phyloP scores from a whole-genome alignment of 768 basidiomycete species.

The Suillus occidentalis region DNA sequence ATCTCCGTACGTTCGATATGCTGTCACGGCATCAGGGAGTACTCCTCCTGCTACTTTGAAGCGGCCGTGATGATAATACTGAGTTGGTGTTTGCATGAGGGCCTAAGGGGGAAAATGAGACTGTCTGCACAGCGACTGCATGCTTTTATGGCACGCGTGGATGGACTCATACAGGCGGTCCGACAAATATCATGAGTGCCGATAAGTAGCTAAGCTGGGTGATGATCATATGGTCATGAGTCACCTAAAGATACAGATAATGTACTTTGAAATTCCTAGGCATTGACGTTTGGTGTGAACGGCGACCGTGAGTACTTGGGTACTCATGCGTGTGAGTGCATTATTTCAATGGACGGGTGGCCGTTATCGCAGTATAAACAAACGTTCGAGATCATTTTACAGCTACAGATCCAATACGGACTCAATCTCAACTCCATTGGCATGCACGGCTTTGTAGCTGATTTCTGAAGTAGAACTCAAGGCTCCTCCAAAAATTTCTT shows the following conservation, averaged over 20 bases:
- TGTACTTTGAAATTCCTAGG: not conserved
- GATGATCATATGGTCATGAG: not conserved
- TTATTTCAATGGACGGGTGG: not conserved
- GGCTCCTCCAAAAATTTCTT: conserved; percentile 44
- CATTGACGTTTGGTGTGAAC: not conserved
- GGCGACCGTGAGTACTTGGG: not conserved
- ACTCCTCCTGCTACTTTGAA: conserved; percentile 52
- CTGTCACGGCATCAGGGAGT: conserved; percentile 56
- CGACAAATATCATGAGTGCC: not conserved
- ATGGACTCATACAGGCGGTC: not conserved
- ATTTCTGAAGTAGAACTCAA: conserved; percentile 7
- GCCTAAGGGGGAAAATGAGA: not conserved
- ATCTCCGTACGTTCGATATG: conserved; percentile 55
- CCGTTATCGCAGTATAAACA: not conserved
- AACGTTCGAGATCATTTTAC: not conserved
- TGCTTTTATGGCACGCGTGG: not conserved
- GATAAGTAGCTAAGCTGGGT: not conserved
- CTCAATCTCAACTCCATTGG: not conserved
- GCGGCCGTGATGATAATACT: conserved; percentile 55
- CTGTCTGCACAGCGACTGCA: not conserved
- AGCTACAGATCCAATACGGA: not conserved
- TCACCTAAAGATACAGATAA: not conserved
- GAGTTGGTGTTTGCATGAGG: conserved; percentile 27
- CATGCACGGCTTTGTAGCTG: not conserved
- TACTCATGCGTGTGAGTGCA: not conserved